Evolutionary conservation across 2,329 filamentous ascomycete genomes (phyloP), one percentile per base, ranked within the genome.

Genomic region (Ascomycota sp.): DNA sequence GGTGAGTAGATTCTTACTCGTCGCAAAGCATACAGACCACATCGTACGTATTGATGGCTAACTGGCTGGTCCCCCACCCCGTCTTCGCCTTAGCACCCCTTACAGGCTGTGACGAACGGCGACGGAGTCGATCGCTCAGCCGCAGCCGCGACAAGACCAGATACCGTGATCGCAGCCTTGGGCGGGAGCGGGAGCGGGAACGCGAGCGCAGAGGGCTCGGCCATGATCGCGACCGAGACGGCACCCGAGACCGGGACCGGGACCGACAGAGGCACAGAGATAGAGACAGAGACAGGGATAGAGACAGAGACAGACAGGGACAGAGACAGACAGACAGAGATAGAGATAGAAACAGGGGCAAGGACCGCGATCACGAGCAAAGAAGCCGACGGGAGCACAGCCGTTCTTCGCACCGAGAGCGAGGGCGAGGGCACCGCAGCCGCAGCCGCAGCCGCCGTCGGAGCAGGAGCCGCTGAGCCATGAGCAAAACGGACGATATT

Each of bases 101-200:
- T 17, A 47, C 45, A 33, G 59, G 53, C 20, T 55, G 60, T 11
- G 52, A 56, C 8, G 52, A 55, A 10, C 43, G 53, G 15, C 45
- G 49, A 15, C 43, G 48, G 22, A 55, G 48, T 32, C 44, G 46
- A 21, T 53, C 53, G 23, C 43, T 46, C 11, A 52, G 47, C 25
- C 43, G 46, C 11, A 52, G 47, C 35, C 38, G 46, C 8, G 50
- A 50, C 12, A 38, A 42, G 19, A 39, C 49, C 26, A 44, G 52
- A 10, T 43, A 43, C 35, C 39, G 46, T 7, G 50, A 49, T 12
- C 37, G 41, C 15, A 17, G 15, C 15, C 15, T 17, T 17, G 15
- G 15, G 4, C 15, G 15, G 15, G 40, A 27, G n/a, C 26, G 26
- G 12, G 23, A 23, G 15, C 20, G 23, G 4, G 21, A 25, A 3